phyloP scores from a whole-genome alignment of 1,284 basidiomycete species.

The Malassezia sympodialis region DNA sequence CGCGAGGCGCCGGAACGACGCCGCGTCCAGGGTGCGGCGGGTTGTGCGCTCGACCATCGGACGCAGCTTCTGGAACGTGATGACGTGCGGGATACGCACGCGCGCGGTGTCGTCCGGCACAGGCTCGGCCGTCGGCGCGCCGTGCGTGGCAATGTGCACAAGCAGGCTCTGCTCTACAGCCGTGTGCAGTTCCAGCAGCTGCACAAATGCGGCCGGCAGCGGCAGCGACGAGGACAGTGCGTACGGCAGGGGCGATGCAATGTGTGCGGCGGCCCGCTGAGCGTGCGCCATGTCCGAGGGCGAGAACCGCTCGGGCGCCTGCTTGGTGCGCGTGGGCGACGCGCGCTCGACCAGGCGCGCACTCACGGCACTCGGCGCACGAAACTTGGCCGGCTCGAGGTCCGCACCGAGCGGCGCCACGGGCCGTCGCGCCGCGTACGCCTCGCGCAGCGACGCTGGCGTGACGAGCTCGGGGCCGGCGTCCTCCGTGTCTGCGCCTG shows the following conservation, averaged over 20 bases:
- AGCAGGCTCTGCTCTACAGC: slow-evolving; percentile 40
- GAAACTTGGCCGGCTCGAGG: slow-evolving; percentile 1
- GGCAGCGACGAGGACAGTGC: slow-evolving; percentile 10
- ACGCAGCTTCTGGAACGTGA: slow-evolving; percentile 29
- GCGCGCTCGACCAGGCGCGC: slow-evolving; percentile 9
- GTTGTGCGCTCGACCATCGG: slow-evolving; percentile 37
- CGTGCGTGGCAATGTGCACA: slow-evolving; percentile 38
- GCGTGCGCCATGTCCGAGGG: slow-evolving; percentile 1
- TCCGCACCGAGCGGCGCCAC: not conserved
- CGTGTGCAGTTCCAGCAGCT: slow-evolving; percentile 26
- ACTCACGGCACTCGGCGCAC: not conserved
- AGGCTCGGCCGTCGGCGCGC: slow-evolving; percentile 22
- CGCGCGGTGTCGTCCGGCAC: slow-evolving; percentile 6
- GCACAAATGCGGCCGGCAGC: slow-evolving; percentile 26
- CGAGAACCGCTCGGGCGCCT: not conserved
- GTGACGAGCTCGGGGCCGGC: slow-evolving; percentile 6
- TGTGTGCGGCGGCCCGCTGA: not conserved
- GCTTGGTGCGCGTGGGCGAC: slow-evolving; percentile 5
- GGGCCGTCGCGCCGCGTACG: not conserved
- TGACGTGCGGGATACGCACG: slow-evolving; percentile 32
- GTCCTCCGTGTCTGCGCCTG: slow-evolving; percentile 2
- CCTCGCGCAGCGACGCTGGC: slow-evolving; percentile 8
- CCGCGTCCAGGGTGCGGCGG: slow-evolving; percentile 24
- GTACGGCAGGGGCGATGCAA: slow-evolving; percentile 3
- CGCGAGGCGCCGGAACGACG: slow-evolving; percentile 28